These are phyloP conservation scores for Coemansia sp. DNA, from an alignment of 192 early-diverging fungal genomes.

Conservation along the genomic window DNA sequence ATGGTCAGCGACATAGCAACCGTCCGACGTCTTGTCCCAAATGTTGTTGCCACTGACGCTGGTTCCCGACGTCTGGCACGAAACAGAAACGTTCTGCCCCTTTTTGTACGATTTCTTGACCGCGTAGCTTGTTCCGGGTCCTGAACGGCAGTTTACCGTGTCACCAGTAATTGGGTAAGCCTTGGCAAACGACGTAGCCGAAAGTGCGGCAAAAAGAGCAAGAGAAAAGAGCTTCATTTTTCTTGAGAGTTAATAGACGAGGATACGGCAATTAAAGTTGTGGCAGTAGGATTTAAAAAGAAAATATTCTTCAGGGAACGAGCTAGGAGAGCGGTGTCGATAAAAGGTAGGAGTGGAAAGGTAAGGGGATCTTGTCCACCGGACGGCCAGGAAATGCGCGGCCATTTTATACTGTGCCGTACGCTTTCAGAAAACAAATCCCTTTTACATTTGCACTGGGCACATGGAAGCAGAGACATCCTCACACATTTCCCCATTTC, in stretches of 20 bases:
- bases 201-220: slow-evolving; percentile 14
- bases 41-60: slow-evolving; percentile 33
- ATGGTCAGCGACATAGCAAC: slow-evolving; percentile 51
- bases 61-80: slow-evolving; percentile 33
- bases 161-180: slow-evolving; percentile 17
- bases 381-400: too few species aligned
- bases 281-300: too few species aligned
- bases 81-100: slow-evolving; percentile 17
- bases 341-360: too few species aligned
- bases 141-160: slow-evolving; percentile 27
- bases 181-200: slow-evolving; percentile 6
- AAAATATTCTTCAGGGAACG: background rate
- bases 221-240: slow-evolving; percentile 24
- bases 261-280: too few species aligned
- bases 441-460: too few species aligned
- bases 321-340: too few species aligned
- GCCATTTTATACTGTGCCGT: too few species aligned
- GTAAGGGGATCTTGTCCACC: too few species aligned
- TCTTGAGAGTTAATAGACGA: background rate
- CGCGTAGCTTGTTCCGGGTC: slow-evolving; percentile 31
- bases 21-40: slow-evolving; percentile 50
- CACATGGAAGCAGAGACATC: too few species aligned
- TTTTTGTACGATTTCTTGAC: slow-evolving; percentile 25
- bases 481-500: too few species aligned
- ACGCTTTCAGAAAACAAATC: too few species aligned